Evolutionary conservation across 2,329 filamentous ascomycete genomes (phyloP), one percentile per base, ranked within the genome.

Genomic region (Botrytis galanthina): DNA sequence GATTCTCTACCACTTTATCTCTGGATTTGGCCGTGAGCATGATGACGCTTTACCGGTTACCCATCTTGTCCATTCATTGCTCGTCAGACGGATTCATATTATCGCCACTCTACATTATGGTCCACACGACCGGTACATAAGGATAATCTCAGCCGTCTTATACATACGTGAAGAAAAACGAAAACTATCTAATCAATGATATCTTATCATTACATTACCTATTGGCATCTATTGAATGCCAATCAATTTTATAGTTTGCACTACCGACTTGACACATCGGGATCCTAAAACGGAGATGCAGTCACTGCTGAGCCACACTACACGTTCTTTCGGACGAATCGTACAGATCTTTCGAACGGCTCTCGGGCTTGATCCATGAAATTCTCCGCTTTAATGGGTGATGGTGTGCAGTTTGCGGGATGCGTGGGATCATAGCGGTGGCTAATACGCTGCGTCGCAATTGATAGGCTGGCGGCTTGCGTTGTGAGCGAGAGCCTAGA

Each of bases 241-340:
- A 68, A 68, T 68, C 64, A 68, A 68, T 51, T 14, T 35, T 64
- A 22, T 29, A 64, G n/a, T 64, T 29, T 46, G 62, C 42, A 35
- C 46, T 29, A 39, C 46, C 35, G 8, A 37, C 64, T 64, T 64
- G 61, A 64, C 61, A 64, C 39, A 64, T 46, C 61, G 39, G 42
- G 26, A 39, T 14, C 22, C 20, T 37, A 67, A 67, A 39, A 67
- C 18, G 29, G 14, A 67, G 64, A 54, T 39, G 46, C 16, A n/a
- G 46, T 39, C 64, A 54, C n/a, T 68, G 46, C 32, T 39, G 32
- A 68, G 64, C 64, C 64, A 68, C 64, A 68, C 64, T 39, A 54
- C 46, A n/a, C 9, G 9, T 22, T n/a, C 26, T n/a, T 67, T 54
- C 51, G 26, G 46, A 67, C 35, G 64, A 54, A 39, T 67, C n/a